A percentile compares a stretch with the other conserved stretches of the same genome.
Evolutionary conservation across 2,329 filamentous ascomycete genomes (phyloP).

Genomic region (Fusarium continuum): DNA sequence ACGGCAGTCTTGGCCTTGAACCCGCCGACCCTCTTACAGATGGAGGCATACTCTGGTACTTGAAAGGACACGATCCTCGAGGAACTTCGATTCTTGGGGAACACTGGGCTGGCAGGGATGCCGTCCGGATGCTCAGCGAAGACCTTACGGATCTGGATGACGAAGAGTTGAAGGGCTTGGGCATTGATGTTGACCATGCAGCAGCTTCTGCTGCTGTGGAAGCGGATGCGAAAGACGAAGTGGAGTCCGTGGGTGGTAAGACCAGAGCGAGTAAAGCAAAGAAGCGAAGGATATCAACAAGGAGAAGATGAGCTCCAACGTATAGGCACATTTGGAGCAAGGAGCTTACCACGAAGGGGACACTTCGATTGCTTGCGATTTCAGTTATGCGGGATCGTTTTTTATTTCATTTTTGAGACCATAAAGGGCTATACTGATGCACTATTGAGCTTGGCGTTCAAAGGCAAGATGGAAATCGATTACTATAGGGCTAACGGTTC

Average conservation of each 20-base stretch:
- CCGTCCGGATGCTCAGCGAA: slow-evolving; percentile 76
- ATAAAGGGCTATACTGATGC: slow-evolving; percentile 35
- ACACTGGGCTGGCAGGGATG: slow-evolving; percentile 71
- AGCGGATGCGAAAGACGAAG: slow-evolving; percentile 37
- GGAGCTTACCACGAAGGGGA: slow-evolving; percentile 20
- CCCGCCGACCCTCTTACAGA: slow-evolving; percentile 66
- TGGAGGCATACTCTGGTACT: slow-evolving; percentile 89
- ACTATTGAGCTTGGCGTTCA: slow-evolving; percentile 42
- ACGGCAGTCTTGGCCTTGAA: slow-evolving; percentile 63
- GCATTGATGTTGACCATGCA: slow-evolving; percentile 60
- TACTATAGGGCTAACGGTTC: slow-evolving; percentile 21
- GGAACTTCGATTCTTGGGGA: slow-evolving; percentile 85
- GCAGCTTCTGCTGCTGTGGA: slow-evolving; percentile 44
- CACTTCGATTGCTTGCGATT: slow-evolving; percentile 14
- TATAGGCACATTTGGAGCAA: background rate
- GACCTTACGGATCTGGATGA: slow-evolving; percentile 93
- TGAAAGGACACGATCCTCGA: slow-evolving; percentile 78
- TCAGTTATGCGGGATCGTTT: slow-evolving; percentile 13
- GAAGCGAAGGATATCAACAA: slow-evolving; percentile 50
- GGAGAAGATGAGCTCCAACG: slow-evolving; percentile 44
- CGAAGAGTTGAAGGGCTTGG: slow-evolving; percentile 80
- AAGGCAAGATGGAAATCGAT: slow-evolving; percentile 26
- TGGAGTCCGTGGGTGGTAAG: slow-evolving; percentile 35
- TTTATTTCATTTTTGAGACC: slow-evolving; percentile 28
- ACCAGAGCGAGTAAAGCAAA: slow-evolving; percentile 44